These are phyloP conservation scores for Vitis labrusca DNA, from an alignment of 164 flowering plant species.

Conservation along the genomic window DNA sequence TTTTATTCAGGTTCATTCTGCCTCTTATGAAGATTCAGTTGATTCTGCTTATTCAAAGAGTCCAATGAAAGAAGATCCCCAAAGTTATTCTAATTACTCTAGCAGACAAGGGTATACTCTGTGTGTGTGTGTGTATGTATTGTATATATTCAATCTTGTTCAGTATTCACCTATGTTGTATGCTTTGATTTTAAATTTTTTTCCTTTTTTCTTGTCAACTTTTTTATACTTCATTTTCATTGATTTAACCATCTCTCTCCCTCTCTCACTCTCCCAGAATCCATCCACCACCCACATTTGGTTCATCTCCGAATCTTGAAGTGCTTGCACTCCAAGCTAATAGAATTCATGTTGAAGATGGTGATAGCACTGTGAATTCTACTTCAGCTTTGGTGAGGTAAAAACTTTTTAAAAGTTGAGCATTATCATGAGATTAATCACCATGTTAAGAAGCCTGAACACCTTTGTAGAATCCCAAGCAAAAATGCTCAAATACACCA, in stretches of 20 bases:
- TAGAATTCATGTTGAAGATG: slow-evolving; percentile 22
- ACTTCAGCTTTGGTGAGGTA: slow-evolving; percentile 15
- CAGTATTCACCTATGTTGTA: not conserved
- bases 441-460: no score
- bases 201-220: not conserved
- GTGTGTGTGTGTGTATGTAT: not conserved
- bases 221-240: not conserved
- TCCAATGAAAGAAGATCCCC: slow-evolving; percentile 41
- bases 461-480: no score
- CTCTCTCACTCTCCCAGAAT: slow-evolving; percentile 16
- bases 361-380: slow-evolving; percentile 20
- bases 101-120: slow-evolving; percentile 48
- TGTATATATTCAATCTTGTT: not conserved
- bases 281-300: slow-evolving; percentile 52
- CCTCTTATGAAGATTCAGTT: slow-evolving; percentile 24
- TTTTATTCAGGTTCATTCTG: slow-evolving; percentile 44
- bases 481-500: no score
- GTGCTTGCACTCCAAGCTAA: slow-evolving; percentile 29
- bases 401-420: not conserved
- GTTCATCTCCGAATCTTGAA: slow-evolving; percentile 46
- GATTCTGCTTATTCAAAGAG: slow-evolving; percentile 33
- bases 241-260: slow-evolving; percentile 3
- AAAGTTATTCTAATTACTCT: slow-evolving; percentile 30
- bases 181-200: not conserved
- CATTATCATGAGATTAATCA: no score